These are phyloP conservation scores for Suillus subluteus DNA, from an alignment of 768 basidiomycete species.

Conservation along the genomic window DNA sequence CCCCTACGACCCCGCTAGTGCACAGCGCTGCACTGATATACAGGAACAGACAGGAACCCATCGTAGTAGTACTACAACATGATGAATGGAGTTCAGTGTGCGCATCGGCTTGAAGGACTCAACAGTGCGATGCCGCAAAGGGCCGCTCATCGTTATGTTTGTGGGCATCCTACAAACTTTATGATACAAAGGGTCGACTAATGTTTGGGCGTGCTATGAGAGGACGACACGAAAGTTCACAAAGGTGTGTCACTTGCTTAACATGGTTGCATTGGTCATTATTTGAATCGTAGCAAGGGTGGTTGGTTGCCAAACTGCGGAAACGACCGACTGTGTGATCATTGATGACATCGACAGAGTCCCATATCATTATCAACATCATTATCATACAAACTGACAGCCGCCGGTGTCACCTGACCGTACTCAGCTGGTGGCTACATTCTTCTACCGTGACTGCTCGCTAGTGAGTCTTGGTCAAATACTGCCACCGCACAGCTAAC, in stretches of 20 bases:
- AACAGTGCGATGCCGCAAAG: not conserved
- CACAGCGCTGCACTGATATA: too few relatives aligned
- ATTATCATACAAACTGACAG: not conserved
- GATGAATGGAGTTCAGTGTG: not conserved
- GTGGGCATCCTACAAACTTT: not conserved
- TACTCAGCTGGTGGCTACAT: not conserved
- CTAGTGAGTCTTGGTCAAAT: not conserved
- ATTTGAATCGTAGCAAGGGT: not conserved
- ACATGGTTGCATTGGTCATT: not conserved
- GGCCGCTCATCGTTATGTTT: not conserved
- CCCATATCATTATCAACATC: not conserved
- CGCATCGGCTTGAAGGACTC: not conserved
- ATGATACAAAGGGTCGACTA: not conserved
- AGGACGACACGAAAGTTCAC: not conserved
- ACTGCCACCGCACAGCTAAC: not conserved
- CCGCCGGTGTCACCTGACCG: not conserved
- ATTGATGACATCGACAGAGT: not conserved
- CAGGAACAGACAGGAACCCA: not conserved
- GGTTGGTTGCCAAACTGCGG: not conserved
- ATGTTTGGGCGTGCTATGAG: not conserved
- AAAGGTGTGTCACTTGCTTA: not conserved
- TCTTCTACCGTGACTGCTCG: not conserved
- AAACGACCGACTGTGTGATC: not conserved
- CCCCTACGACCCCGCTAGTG: too few relatives aligned
- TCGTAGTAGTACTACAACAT: not conserved